phyloP scores from a whole-genome alignment of 805 yeast genomes.

The Candida yuanshanica region DNA sequence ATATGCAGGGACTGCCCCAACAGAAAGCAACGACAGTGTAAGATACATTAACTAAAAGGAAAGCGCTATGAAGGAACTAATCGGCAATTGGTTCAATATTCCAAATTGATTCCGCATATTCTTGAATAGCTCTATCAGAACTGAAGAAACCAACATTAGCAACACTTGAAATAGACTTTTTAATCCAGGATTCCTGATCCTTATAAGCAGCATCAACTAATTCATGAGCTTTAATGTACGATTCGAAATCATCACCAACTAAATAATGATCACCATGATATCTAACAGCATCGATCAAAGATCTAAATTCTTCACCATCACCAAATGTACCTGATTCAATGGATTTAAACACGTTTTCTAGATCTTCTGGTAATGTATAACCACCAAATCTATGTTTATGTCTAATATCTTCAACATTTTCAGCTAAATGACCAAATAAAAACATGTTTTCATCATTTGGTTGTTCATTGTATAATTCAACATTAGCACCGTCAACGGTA shows the following conservation, averaged over 20 bases:
- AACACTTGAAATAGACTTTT: slow-evolving; percentile 70
- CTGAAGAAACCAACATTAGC: slow-evolving; percentile 93
- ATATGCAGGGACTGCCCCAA: too few relatives aligned
- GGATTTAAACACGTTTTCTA: slow-evolving; percentile 56
- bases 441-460: slow-evolving; percentile 91
- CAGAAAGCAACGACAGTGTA: too few relatives aligned
- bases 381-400: slow-evolving; percentile 59
- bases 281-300: slow-evolving; percentile 63
- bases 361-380: slow-evolving; percentile 51
- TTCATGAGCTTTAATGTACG: slow-evolving; percentile 76
- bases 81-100: slow-evolving; percentile 64
- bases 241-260: slow-evolving; percentile 84
- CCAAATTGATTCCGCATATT: slow-evolving; percentile 91
- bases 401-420: slow-evolving; percentile 82
- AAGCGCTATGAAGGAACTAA: too few relatives aligned
- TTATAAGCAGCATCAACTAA: slow-evolving; percentile 67
- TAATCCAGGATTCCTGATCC: slow-evolving; percentile 68
- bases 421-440: slow-evolving; percentile 85
- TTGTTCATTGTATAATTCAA: slow-evolving; percentile 81
- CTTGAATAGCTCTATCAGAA: slow-evolving; percentile 86
- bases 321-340: slow-evolving; percentile 73
- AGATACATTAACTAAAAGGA: too few relatives aligned
- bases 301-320: slow-evolving; percentile 54
- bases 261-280: slow-evolving; percentile 80
- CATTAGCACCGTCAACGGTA: slow-evolving; percentile 96